These are phyloP conservation scores for Exophiala lecanii-corni DNA, from an alignment of 2,329 filamentous ascomycete species.

Conservation along the genomic window DNA sequence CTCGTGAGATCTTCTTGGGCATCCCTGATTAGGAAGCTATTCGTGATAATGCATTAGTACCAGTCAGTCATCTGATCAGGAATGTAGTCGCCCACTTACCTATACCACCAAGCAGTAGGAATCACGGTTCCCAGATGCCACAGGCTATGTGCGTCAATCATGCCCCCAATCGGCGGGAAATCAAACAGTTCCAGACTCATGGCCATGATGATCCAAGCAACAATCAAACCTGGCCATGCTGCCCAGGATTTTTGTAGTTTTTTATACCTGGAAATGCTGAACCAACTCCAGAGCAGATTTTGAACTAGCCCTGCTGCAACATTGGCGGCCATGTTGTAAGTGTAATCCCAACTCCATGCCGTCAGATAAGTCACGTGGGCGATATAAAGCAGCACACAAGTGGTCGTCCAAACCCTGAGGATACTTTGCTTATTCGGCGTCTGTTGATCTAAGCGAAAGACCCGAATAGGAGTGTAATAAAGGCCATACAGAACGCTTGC, in stretches of 20 bases:
- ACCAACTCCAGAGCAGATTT: slow-evolving; percentile 81
- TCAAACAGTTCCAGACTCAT: slow-evolving; percentile 97
- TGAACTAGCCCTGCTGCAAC: slow-evolving; percentile 74
- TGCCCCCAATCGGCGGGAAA: slow-evolving; percentile 77
- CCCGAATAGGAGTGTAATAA: slow-evolving; percentile 75
- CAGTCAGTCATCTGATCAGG: background rate
- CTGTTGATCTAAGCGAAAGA: slow-evolving; percentile 72
- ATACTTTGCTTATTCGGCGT: slow-evolving; percentile 48
- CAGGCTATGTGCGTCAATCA: slow-evolving; percentile 86
- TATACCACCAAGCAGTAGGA: slow-evolving; percentile 88
- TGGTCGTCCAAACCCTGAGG: slow-evolving; percentile 67
- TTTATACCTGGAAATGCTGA: slow-evolving; percentile 70
- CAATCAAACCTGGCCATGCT: slow-evolving; percentile 82
- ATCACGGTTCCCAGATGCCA: slow-evolving; percentile 94
- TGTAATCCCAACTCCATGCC: slow-evolving; percentile 87
- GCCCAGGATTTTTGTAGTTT: slow-evolving; percentile 72
- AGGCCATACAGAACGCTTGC: slow-evolving; percentile 86
- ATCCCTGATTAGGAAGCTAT: slow-evolving; percentile 83
- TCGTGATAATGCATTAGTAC: slow-evolving; percentile 7
- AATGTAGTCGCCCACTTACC: slow-evolving; percentile 58
- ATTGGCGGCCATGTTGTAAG: slow-evolving; percentile 97
- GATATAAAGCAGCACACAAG: slow-evolving; percentile 68
- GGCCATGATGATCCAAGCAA: slow-evolving; percentile 83
- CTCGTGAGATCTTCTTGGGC: slow-evolving; percentile 74
- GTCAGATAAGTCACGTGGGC: slow-evolving; percentile 79